Evolutionary conservation across 805 yeast genomes (phyloP).

Genomic region (Candida insectalens): DNA sequence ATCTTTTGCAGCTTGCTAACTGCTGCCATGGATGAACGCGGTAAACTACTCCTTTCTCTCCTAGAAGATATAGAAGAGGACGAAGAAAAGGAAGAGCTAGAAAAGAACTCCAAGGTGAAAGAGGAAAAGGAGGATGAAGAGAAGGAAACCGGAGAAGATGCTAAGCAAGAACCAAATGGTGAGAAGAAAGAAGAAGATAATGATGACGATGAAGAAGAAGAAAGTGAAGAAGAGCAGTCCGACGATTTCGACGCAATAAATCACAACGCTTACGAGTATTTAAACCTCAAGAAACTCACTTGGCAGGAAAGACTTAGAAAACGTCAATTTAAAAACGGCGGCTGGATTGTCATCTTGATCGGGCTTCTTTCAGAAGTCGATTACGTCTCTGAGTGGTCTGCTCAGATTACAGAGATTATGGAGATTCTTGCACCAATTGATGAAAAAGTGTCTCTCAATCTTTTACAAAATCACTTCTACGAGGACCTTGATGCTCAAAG

Average conservation of each 20-base stretch:
- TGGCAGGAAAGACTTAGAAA: constrained; percentile 77
- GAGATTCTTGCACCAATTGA: constrained; percentile 48
- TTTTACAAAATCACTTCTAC: constrained; percentile 48
- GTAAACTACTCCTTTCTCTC: constrained; percentile 15
- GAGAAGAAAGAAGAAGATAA: constrained; percentile 12
- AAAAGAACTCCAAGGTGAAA: constrained; percentile 12
- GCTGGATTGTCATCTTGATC: constrained; percentile 71
- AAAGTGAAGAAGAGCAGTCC: constrained; percentile 16
- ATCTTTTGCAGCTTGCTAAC: constrained; percentile 58
- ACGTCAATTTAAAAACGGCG: constrained; percentile 72
- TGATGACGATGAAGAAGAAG: constrained; percentile 13
- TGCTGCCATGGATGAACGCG: constrained; percentile 37
- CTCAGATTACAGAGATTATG: constrained; percentile 40
- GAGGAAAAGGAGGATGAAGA: constrained; percentile 15
- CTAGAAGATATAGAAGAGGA: constrained; percentile 18
- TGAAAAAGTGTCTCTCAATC: constrained; percentile 36
- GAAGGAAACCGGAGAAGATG: constrained; percentile 14
- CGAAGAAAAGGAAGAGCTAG: constrained; percentile 14
- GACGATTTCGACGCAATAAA: constrained; percentile 19
- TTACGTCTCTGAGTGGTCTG: constrained; percentile 43
- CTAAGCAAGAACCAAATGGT: constrained; percentile 12
- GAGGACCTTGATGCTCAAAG: constrained; percentile 38
- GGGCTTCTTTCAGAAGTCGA: constrained; percentile 61
- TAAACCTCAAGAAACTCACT: constrained; percentile 48
- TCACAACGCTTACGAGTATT: constrained; percentile 34